Evolutionary conservation across 768 basidiomycete species (phyloP).

Genomic region (Boletus insuetus): DNA sequence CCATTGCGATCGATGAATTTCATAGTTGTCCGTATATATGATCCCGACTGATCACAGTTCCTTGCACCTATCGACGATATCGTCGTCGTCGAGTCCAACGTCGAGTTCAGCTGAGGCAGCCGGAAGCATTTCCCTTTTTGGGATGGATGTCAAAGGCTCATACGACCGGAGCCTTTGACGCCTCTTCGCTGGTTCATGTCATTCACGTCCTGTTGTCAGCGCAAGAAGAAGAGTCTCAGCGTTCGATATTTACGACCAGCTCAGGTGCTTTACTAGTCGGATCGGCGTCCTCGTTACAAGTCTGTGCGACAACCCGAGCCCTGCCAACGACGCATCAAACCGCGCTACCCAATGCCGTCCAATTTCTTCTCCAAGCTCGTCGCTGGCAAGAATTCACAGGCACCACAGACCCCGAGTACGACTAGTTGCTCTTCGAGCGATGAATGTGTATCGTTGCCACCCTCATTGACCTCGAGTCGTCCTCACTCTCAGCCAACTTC

Average conservation of each 20-base stretch:
- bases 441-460: background rate
- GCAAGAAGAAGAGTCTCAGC: no score
- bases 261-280: background rate
- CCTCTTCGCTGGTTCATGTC: background rate
- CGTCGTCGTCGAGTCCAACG: no score
- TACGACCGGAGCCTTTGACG: background rate
- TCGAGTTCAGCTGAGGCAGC: no score
- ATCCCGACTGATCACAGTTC: background rate
- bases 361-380: slow-evolving; percentile 33
- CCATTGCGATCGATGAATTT: no score
- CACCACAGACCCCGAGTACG: slow-evolving; percentile 6
- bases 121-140: background rate
- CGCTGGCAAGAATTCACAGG: slow-evolving; percentile 15
- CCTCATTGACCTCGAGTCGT: background rate
- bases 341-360: slow-evolving; percentile 21
- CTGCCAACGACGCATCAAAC: background rate
- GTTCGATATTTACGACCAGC: no score
- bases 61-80: no score
- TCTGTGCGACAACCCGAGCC: background rate
- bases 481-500: slow-evolving; percentile 13
- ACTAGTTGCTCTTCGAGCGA: background rate
- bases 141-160: background rate
- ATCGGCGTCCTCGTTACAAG: background rate
- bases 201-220: no score
- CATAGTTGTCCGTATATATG: no score